Base-by-base conservation (phyloP, 495 filamentous ascomycete species). In the Monascus purpureus region DNA sequence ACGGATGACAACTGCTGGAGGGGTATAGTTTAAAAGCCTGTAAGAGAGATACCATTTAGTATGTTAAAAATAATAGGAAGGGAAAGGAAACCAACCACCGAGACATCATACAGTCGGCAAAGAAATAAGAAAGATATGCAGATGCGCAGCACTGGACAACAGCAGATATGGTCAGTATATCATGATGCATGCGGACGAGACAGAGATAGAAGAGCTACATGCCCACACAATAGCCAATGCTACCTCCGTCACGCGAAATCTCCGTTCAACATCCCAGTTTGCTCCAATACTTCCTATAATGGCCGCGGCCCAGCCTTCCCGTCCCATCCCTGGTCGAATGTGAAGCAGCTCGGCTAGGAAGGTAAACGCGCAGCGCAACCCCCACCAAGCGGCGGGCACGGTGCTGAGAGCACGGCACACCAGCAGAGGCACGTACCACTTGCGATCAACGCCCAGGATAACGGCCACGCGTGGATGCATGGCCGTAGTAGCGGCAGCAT, bases 101-200 rank as follows among this genome's bases (percentile, higher is more conserved):
- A 40, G 79, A 85, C 83, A 93, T 93, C 47, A 90, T 75, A 55
- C 81, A 84, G 58, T 93, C 82, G 37, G 81, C 85, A 55, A 90
- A 88, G 57, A 85, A 80, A 54, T 86, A 90, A 35, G 80, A 83
- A 49, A 90, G 70, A 55, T 86, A 86, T 30, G 76, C 84, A 24
- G 81, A 84, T 52, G 80, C 76, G 50, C 65, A 70, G 63, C 82
- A 86, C 83, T 87, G 33, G 31, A 36, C 14, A n/a, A 25, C 29
- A n/a, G n/a, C 15, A 24, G 16, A 1, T 6, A 13, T 7, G 8
- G 15, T 20, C 9, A 29, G 15, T n/a, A 34, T 24, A 25, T 11
- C 25, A 6, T 28, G n/a, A 14, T 28, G 17, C 20, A 29, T 27
- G 12, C 29, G 15, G n/a, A n/a, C n/a, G n/a, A n/a, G n/a, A n/a